Conservation (phyloP, 2,329 filamentous ascomycete genomes). For the Fusarium acutatum region DNA sequence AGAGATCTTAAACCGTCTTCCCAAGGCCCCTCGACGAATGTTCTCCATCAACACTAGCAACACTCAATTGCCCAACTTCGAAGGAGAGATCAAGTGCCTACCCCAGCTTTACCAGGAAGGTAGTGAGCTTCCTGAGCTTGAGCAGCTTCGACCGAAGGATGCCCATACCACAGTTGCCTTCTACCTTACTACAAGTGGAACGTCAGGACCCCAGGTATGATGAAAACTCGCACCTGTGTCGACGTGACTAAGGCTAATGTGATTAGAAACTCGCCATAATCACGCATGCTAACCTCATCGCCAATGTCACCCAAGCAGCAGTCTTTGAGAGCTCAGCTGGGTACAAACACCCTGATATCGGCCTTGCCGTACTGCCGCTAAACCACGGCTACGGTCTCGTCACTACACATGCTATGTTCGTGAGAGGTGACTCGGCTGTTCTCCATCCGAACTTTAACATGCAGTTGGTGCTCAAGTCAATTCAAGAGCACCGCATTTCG, state of each 20-base stretch:
- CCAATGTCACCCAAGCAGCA: not conserved
- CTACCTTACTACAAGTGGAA: not conserved
- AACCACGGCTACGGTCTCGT: not conserved
- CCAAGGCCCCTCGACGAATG: fast-evolving
- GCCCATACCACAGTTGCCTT: not conserved
- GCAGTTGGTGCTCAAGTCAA: not conserved
- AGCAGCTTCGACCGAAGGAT: not conserved
- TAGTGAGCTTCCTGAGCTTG: not conserved
- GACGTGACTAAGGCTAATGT: fast-evolving
- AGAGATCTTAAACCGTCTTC: not conserved
- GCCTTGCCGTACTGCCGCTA: not conserved
- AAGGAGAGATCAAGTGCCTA: not conserved
- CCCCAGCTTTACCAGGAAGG: not conserved
- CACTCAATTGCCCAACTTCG: not conserved
- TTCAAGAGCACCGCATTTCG: not conserved
- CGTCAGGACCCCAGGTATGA: not conserved
- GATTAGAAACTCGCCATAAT: not conserved
- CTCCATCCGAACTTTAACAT: not conserved
- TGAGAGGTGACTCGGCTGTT: not conserved
- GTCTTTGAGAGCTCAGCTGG: not conserved
- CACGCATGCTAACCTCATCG: not conserved
- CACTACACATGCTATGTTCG: not conserved
- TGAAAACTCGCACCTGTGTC: fast-evolving
- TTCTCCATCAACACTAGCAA: not conserved
- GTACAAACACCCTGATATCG: not conserved